Evolutionary conservation across 108 stramenopile species (phyloP).

Genomic region (Schizochytrium sp.): DNA sequence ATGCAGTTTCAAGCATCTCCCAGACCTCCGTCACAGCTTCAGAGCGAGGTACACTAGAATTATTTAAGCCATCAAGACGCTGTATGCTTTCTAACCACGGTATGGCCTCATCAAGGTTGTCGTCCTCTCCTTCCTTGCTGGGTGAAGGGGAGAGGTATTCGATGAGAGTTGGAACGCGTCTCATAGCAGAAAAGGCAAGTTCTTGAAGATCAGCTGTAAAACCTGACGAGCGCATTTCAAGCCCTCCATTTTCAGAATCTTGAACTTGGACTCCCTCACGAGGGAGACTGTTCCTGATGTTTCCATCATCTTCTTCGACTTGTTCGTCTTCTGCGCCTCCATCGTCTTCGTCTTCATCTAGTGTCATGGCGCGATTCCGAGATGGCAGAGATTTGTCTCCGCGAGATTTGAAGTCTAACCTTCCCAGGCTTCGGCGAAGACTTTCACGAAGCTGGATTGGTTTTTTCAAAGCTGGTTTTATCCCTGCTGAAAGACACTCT

Average conservation of each 20-base stretch:
- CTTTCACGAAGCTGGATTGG: neutral
- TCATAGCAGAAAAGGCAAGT: neutral
- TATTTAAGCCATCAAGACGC: constrained; percentile 15
- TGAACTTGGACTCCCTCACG: too few relatives aligned
- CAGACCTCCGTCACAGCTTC: constrained; percentile 7
- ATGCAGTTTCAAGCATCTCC: neutral
- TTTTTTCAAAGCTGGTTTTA: neutral
- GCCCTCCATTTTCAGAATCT: too few relatives aligned
- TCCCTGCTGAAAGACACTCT: constrained; percentile 1
- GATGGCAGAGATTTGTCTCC: neutral
- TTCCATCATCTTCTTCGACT: too few relatives aligned
- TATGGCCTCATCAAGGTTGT: neutral
- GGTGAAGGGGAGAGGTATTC: constrained; percentile 1
- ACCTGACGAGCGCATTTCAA: too few relatives aligned
- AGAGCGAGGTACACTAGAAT: constrained; percentile 23
- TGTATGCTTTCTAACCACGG: constrained; percentile 48
- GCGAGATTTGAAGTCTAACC: neutral
- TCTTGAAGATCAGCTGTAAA: neutral
- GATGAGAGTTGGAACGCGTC: neutral
- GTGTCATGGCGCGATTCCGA: neutral
- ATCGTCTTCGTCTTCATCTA: neutral
- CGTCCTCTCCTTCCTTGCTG: neutral
- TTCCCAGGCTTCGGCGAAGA: neutral
- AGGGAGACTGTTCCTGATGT: too few relatives aligned
- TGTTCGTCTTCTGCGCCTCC: too few relatives aligned